These are phyloP conservation scores for Phytophthora sp. DNA, from an alignment of 352 stramenopile species.

Conservation along the genomic window DNA sequence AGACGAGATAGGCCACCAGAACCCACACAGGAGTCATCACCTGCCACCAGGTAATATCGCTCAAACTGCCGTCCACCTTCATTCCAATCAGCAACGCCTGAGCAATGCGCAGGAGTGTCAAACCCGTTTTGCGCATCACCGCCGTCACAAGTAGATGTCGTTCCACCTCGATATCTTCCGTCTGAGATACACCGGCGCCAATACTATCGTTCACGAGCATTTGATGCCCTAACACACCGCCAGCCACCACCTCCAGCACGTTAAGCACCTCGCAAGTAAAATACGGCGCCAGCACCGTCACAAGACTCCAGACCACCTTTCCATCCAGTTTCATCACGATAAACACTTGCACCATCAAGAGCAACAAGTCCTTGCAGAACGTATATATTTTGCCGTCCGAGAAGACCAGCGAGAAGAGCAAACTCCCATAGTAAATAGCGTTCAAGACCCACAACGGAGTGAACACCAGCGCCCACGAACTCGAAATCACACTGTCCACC, in stretches of 20 bases:
- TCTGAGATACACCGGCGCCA: conserved; percentile 54
- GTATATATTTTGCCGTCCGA: conserved; percentile 28
- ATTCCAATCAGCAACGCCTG: conserved; percentile 64
- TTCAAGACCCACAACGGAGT: conserved; percentile 37
- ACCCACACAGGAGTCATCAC: conserved; percentile 80
- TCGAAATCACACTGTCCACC: conserved; percentile 28
- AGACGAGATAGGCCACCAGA: conserved; percentile 59
- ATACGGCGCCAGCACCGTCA: conserved; percentile 69
- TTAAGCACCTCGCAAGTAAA: conserved; percentile 70
- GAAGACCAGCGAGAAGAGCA: conserved; percentile 28
- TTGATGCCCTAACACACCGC: conserved; percentile 56
- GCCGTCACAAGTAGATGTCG: conserved; percentile 43
- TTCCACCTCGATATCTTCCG: conserved; percentile 62
- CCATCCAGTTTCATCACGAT: conserved; percentile 78
- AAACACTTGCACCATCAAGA: conserved; percentile 77
- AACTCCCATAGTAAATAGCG: conserved; percentile 34
- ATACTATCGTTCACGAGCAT: conserved; percentile 66
- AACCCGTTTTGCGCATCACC: conserved; percentile 43
- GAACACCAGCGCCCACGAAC: conserved; percentile 28
- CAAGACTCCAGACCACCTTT: conserved; percentile 61
- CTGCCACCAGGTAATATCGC: conserved; percentile 65
- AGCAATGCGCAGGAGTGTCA: conserved; percentile 49
- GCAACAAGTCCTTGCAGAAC: conserved; percentile 64
- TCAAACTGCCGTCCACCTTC: conserved; percentile 65
- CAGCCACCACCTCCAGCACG: conserved; percentile 63